These are phyloP conservation scores for Metarhizium humberi DNA, from an alignment of 2,329 filamentous ascomycete species.

Conservation along the genomic window DNA sequence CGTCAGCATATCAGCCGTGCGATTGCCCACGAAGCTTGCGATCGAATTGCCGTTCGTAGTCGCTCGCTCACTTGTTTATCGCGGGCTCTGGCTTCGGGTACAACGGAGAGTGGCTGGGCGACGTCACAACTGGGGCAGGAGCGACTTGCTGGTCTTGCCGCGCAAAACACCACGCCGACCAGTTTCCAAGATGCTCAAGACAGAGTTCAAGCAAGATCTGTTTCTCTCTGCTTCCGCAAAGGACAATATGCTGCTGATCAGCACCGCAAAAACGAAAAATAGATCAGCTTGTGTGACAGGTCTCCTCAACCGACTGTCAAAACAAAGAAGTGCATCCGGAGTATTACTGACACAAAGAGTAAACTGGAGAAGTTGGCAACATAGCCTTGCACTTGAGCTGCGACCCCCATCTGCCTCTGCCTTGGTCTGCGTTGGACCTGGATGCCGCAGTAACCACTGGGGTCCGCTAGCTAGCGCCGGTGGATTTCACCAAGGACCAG, in stretches of 20 bases:
- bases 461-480: slow-evolving; percentile 1
- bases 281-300: not conserved
- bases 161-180: not conserved
- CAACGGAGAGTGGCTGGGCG: not conserved
- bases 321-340: not conserved
- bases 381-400: not conserved
- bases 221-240: not conserved
- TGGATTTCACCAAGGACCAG: not conserved
- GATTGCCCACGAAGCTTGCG: not conserved
- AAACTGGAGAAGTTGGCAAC: not conserved
- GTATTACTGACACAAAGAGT: not conserved
- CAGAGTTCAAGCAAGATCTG: not conserved
- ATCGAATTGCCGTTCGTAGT: not conserved
- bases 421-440: slow-evolving; percentile 5
- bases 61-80: not conserved
- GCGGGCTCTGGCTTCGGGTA: not conserved
- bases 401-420: not conserved
- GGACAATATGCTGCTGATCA: not conserved
- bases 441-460: slow-evolving; percentile 16
- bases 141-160: not conserved
- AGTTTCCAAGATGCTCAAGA: not conserved
- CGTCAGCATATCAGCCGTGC: not conserved
- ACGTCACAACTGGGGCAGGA: not conserved
- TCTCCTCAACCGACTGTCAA: not conserved
- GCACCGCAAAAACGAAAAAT: not conserved